Base-by-base conservation (phyloP, 2,329 filamentous ascomycete genomes). In the Penicillium vulpinum region DNA sequence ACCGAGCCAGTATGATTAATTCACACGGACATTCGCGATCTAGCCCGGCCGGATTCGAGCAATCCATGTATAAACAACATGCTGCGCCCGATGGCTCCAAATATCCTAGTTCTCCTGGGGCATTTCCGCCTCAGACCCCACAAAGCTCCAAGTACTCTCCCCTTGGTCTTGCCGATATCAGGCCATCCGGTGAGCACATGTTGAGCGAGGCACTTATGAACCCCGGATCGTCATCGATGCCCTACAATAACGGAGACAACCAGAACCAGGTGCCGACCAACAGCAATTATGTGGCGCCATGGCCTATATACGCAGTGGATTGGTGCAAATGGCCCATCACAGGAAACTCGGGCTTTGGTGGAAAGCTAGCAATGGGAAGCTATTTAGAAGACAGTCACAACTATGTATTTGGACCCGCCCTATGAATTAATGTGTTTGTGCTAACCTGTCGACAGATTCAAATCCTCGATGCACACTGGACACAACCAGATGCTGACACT, bases 311-410 rank as follows among this genome's bases (percentile, higher is more conserved):
- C 74, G 93, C 94, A 13, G 93, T 96, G 68, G 94, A 99, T 78
- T 99, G 94, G 94, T 99, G 94, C 80, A 99, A 99, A 77, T 99
- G 94, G 93, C 86, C 90, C 16, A 87, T 93, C 2, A 86, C 91
- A 39, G 68, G 87, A 77, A 67, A 57, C 44, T 65, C 87, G 36
- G 73, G 69, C 64, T 88, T 90, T 60, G 91, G 91, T 4, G 94
- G 94, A 38, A 97, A 97, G 76, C 84, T 99, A 66, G 94, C 94
- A 13, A 83, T 99, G 38, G 94, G 93, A 58, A 99, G 94, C 78
- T 97, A 97, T 73, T 79, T 97, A 50, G 94, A 99, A 77, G 94
- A 99, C 76, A 93, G 92, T 6, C 94, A 99, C 78, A 99, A 99
- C 73, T 99, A 95, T 80, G 92, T 96, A 24, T 36, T 60, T 39